A percentile compares a stretch with the other conserved stretches of the same genome.
These are phyloP conservation scores for Digitaria exilis DNA, from an alignment of 202 grass and related monocot species.

Conservation along the genomic window DNA sequence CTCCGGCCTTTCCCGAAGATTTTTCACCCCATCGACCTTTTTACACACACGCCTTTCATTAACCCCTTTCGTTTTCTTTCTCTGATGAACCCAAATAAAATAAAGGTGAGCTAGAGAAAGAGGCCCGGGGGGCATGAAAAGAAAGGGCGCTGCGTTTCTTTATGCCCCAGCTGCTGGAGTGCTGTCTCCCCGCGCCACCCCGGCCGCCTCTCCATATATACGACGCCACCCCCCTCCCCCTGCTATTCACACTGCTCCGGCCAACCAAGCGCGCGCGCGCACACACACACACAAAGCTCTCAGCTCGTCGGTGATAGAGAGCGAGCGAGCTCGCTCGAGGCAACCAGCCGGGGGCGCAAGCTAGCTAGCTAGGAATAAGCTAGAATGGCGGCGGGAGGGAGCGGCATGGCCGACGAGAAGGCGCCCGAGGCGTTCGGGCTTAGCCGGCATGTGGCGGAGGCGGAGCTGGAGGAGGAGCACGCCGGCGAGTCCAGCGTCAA, in stretches of 20 bases:
- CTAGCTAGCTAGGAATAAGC: background rate
- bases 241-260: background rate
- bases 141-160: conserved; percentile 26
- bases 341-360: too few species aligned
- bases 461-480: conserved; percentile 40
- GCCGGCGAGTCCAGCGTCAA: conserved; percentile 47
- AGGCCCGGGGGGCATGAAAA: conserved; percentile 6
- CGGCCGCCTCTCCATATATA: conserved; percentile 19
- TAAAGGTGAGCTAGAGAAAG: background rate
- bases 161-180: conserved; percentile 47
- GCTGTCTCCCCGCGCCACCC: conserved; percentile 7
- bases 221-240: background rate
- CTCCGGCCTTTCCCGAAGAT: conserved; percentile 3
- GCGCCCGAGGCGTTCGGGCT: conserved; percentile 53
- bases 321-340: background rate
- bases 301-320: background rate
- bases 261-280: background rate
- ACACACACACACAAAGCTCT: background rate
- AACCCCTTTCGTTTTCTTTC: background rate
- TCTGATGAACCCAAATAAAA: background rate
- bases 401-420: conserved; percentile 71
- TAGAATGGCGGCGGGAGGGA: conserved; percentile 35
- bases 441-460: conserved; percentile 46
- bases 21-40: conserved; percentile 8
- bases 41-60: background rate